Base-by-base conservation (phyloP, 2,329 filamentous ascomycete species). In the Alternaria atra region DNA sequence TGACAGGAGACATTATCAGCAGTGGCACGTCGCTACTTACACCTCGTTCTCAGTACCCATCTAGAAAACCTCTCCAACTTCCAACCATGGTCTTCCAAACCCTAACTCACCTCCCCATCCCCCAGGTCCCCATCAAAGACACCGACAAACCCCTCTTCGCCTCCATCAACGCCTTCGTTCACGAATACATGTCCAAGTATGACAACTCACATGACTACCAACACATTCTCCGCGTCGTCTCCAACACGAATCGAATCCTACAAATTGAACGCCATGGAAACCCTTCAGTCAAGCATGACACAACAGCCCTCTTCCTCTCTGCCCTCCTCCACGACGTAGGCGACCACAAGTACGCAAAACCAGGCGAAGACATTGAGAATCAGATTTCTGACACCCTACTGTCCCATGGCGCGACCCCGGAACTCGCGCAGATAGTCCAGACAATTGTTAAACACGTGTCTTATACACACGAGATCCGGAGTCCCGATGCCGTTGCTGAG, bases 151-250 rank as follows among this genome's bases (percentile, higher is more conserved):
- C 52, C 1, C 72, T 79, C 46, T 70, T 79, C 63, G 60, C 54
- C 7, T 71, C 68, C 12, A 66, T 79, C 55, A 75, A 76, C 44
- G 42, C 58, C 8, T 77, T 72, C 34, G 76, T 78, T 3, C 51
- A 77, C 55, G 58, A 65, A 7, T 79, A 79, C 63, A 79, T 79
- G 77, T 75, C 73, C n/a, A 69, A 72, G 6, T 72, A 79, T 54
- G 94, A 97, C 80, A 88, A 88, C 52, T 97, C 92, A 2, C 94
- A 97, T 82, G 92, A 97, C 81, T 96, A 92, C 82, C 83, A 87
- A 58, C 94, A 97, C 78, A 91, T 97, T 72, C 83, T 88, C 64
- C 90, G 94, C 54, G 93, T 97, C 23, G 81, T 93, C 23, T 84
- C 86, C n/a, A 86, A 95, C 35, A 87, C 93, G 6, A 87, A 87